Percentiles rank a stretch among this genome's conserved stretches.
These are phyloP conservation scores for Phytophthora tubulina DNA, from an alignment of 352 stramenopile genomes.

Conservation along the genomic window DNA sequence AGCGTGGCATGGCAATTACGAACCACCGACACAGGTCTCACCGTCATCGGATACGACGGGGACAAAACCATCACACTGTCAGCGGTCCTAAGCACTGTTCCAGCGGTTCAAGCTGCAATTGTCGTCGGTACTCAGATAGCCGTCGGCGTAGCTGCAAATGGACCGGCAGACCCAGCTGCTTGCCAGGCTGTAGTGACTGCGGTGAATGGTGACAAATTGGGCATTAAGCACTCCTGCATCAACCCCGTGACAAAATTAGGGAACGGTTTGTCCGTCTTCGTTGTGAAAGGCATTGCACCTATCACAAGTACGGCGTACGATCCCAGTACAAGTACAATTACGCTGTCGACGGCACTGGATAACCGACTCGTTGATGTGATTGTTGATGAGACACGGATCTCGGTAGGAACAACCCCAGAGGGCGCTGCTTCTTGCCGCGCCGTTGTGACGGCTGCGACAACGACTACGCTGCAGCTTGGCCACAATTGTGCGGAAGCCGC, in stretches of 20 bases:
- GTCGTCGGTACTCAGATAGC: slow-evolving; percentile 51
- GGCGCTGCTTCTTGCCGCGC: slow-evolving; percentile 34
- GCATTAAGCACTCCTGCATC: slow-evolving; percentile 33
- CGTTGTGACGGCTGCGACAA: slow-evolving; percentile 19
- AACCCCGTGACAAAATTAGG: slow-evolving; percentile 25
- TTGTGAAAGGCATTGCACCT: slow-evolving; percentile 25
- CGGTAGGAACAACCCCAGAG: slow-evolving; percentile 28
- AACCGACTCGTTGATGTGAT: slow-evolving; percentile 41
- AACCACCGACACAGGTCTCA: slow-evolving; percentile 41
- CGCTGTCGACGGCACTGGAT: slow-evolving; percentile 24
- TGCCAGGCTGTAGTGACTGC: slow-evolving; percentile 35
- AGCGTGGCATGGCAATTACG: slow-evolving; percentile 61
- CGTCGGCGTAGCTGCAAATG: slow-evolving; percentile 39
- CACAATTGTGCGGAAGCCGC: slow-evolving; percentile 35
- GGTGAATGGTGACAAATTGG: slow-evolving; percentile 28
- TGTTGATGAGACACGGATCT: slow-evolving; percentile 32
- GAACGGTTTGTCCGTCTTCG: slow-evolving; percentile 15
- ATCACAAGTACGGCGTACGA: slow-evolving; percentile 31
- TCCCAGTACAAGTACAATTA: slow-evolving; percentile 14
- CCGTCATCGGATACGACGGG: slow-evolving; percentile 42
- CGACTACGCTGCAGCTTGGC: slow-evolving; percentile 33
- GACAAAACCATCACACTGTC: slow-evolving; percentile 54
- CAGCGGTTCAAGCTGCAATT: slow-evolving; percentile 38
- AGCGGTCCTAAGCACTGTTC: slow-evolving; percentile 27
- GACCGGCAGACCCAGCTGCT: slow-evolving; percentile 32